These are phyloP conservation scores for Mrakia frigida DNA, from an alignment of 768 basidiomycete species.

Conservation along the genomic window DNA sequence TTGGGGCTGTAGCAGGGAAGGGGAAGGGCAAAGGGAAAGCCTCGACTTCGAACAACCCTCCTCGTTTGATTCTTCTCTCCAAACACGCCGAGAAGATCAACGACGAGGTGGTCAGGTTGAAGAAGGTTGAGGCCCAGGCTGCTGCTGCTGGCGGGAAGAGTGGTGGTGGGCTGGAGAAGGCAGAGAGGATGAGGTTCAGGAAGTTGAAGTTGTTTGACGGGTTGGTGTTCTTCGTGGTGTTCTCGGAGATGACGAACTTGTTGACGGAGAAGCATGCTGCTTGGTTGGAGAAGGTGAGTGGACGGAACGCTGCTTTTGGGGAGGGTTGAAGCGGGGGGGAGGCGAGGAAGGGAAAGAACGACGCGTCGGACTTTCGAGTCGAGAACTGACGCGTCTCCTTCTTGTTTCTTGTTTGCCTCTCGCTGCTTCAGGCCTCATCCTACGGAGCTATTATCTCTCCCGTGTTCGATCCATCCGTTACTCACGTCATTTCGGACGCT, in stretches of 20 bases:
- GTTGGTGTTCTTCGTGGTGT: not conserved
- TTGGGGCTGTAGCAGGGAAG: not conserved
- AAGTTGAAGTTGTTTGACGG: not conserved
- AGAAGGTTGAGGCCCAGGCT: not conserved
- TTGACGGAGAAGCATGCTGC: not conserved
- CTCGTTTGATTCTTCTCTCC: too few relatives aligned
- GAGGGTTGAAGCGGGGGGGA: too few relatives aligned
- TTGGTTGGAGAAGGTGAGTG: slow-evolving; percentile 8
- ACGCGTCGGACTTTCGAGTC: too few relatives aligned
- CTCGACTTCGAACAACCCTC: too few relatives aligned
- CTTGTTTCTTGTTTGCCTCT: too few relatives aligned
- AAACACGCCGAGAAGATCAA: too few relatives aligned
- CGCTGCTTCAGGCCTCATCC: not conserved
- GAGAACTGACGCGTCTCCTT: not conserved
- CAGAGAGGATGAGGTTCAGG: not conserved
- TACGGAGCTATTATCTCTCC: slow-evolving; percentile 1
- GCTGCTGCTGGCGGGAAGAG: too few relatives aligned
- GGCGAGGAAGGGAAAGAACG: too few relatives aligned
- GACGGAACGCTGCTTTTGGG: too few relatives aligned
- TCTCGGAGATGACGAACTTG: not conserved
- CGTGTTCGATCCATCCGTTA: not conserved
- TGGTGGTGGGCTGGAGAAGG: not conserved
- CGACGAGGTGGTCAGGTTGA: too few relatives aligned
- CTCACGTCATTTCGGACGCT: not conserved
- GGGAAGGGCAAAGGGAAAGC: not conserved